phyloP scores from a whole-genome alignment of 2,329 filamentous ascomycete species.

The Aspergillus awamori region DNA sequence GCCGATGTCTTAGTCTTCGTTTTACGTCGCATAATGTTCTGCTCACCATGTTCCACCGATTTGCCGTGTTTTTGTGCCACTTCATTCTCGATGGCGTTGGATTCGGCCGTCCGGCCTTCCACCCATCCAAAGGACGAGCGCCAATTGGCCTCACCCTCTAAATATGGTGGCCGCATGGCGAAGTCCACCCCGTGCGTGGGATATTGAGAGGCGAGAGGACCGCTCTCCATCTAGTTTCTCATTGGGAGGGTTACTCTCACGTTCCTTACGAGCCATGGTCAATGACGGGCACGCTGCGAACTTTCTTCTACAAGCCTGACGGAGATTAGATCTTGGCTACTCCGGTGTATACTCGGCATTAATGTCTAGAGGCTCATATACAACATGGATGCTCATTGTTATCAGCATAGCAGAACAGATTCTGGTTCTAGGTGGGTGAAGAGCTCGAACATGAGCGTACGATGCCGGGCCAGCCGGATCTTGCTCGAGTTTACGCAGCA shows the following conservation, averaged over 20 bases:
- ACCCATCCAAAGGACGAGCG: neutral
- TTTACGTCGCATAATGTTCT: neutral
- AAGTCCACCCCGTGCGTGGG: neutral
- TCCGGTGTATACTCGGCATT: neutral
- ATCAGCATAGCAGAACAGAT: neutral
- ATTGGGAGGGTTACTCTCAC: neutral
- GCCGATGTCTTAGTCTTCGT: neutral
- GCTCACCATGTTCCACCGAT: neutral
- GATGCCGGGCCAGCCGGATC: neutral
- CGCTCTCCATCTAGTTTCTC: neutral
- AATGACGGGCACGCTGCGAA: neutral
- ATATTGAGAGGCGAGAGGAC: neutral
- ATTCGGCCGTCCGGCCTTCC: neutral
- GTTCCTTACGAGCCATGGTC: neutral
- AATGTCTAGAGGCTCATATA: neutral
- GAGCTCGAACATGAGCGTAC: neutral
- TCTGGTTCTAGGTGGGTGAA: neutral
- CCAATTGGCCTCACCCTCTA: neutral
- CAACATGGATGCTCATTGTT: neutral
- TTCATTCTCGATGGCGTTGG: neutral
- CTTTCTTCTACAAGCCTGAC: neutral
- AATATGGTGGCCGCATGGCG: neutral
- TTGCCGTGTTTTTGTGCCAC: neutral
- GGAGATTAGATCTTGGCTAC: neutral
- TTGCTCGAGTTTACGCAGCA: neutral